These are phyloP conservation scores for Ceratobasidium sp. DNA, from an alignment of 1,284 basidiomycete species.

Conservation along the genomic window DNA sequence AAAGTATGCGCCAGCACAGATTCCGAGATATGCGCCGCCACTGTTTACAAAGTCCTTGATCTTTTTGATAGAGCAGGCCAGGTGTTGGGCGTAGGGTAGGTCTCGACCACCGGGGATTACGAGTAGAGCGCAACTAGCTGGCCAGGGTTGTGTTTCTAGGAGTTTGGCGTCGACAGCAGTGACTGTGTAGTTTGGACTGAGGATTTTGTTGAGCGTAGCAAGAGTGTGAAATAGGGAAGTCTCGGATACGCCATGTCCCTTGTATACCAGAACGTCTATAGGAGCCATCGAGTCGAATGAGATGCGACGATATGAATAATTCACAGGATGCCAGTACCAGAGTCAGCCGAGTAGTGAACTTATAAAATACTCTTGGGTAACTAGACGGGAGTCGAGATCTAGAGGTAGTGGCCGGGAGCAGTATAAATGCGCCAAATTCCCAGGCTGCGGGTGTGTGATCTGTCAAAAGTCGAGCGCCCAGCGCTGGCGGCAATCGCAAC, in stretches of 20 bases:
- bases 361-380: too few relatives aligned
- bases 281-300: constrained; percentile 51
- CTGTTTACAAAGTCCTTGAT: constrained; percentile 72
- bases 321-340: too few relatives aligned
- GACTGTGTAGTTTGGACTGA: constrained; percentile 80
- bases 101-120: constrained; percentile 75
- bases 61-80: constrained; percentile 58
- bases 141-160: constrained; percentile 79
- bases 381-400: constrained; percentile 3
- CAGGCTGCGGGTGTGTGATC: constrained; percentile 9
- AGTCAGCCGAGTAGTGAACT: too few relatives aligned
- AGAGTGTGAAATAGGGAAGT: constrained; percentile 68
- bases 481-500: background rate
- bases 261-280: constrained; percentile 83
- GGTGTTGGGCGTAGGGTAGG: constrained; percentile 62
- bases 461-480: background rate
- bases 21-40: constrained; percentile 76
- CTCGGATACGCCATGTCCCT: constrained; percentile 73
- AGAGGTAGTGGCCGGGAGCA: background rate
- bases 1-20: constrained; percentile 72
- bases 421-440: constrained; percentile 23
- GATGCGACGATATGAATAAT: constrained; percentile 1
- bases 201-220: constrained; percentile 66
- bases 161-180: constrained; percentile 70
- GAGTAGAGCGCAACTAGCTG: constrained; percentile 75